Base-by-base conservation (phyloP, 768 basidiomycete genomes). In the Infundibulicybe gibba region DNA sequence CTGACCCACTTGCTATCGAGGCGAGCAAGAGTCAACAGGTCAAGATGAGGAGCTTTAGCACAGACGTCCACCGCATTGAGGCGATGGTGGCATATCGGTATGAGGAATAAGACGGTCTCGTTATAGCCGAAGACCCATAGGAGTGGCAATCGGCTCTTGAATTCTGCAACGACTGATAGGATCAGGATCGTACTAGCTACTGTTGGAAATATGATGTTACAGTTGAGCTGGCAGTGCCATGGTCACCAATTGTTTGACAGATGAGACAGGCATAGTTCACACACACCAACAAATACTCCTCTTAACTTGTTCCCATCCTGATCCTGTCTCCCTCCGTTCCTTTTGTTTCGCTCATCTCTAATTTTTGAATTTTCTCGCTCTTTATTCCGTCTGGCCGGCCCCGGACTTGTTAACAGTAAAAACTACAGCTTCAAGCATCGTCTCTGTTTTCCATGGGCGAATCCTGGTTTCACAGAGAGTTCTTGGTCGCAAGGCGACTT, bases 71-170 rank as follows among this genome's bases (percentile, higher is more conserved):
- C 62, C 83, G 91, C 47, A 90, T 99, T 61, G 90, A 97, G 63
- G 93, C 94, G 5, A 91, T 97, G 90, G 95, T 98, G 40, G 94
- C 94, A 4, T 98, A 97, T 72, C 81, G 94, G 32, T 94, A 93
- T 52, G 93, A 92, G 49, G 88, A 87, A 54, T 90, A 73, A 61
- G 45, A 32, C 48, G 44, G n/a, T n/a, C 43, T 47, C 33, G 17
- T 16, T 10, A 38, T 38, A n/a, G 10, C 35, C n/a, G 10, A n/a
- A 38, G 14, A 38, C 35, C 35, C 35, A 25, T 25, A 25, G 25
- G 25, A 25, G 8, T 25, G 25, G 25, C 8, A 25, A 8, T 8
- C 25, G 25, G 25, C 25, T 25, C 25, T 25, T 25, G 25, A 25
- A 25, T 25, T n/a, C n/a, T n/a, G n/a, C n/a, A n/a, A n/a, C n/a